Evolutionary conservation across 495 filamentous ascomycete species (phyloP), one percentile per base, ranked within the genome.

Genomic region (Cetradonia linearis): DNA sequence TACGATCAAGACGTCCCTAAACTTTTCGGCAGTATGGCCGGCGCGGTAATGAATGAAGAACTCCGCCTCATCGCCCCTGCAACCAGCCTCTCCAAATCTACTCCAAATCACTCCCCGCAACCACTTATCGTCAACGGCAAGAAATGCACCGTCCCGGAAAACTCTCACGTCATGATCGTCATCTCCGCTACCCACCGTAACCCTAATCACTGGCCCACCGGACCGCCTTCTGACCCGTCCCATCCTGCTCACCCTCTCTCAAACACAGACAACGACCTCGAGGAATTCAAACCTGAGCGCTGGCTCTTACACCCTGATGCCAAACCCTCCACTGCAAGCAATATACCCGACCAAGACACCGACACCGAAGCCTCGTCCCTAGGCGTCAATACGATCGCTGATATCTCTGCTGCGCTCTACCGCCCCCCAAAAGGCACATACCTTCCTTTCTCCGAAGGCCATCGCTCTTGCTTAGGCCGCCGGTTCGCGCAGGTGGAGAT

Each of bases 401-500:
- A 79, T 55, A 81, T 80, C 1, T 80, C 76, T 16, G 65, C 75
- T 50, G 79, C 78, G 9, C 71, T 70, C 3, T 81, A 79, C 71
- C 74, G 74, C n/a, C 86, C 86, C 1, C 72, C 73, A 2, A 74
- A 78, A 36, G 84, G 85, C 5, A 75, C 83, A 5, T 89, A 77
- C 65, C 73, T 89, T 34, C 87, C 87, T 1, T 89, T 89, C 69
- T 83, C 78, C 61, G 84, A 87, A 36, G 86, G 87, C n/a, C 72
- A 76, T 58, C 77, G 87, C 20, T 78, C 83, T 11, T 89, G 87
- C 64, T 69, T 88, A 25, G 86, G 87, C 14, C 73, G 83, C 18
- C 76, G 84, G 25, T 86, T 89, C 56, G 84, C 86, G 5, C 82
- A 87, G 66, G 84, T 88, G 25, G 83, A 89, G 69, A 70, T 88